Conservation (phyloP, 345 rosid genomes). For the Lagerstroemia speciosa region DNA sequence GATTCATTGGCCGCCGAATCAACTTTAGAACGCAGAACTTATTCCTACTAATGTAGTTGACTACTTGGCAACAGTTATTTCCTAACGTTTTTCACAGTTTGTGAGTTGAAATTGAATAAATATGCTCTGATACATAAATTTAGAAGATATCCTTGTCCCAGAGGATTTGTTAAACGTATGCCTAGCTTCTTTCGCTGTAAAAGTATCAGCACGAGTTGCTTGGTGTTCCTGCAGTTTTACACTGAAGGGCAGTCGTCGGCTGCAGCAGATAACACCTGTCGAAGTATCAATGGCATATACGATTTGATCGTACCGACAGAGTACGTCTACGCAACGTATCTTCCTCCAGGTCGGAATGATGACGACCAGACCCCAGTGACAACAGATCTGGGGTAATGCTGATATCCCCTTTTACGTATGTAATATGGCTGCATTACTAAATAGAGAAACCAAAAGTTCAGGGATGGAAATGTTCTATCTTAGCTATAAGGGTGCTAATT, state of each 20-base stretch:
- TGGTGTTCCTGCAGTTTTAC: slow-evolving; percentile 1
- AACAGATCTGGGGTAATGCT: slow-evolving; percentile 8
- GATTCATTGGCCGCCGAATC: too few species aligned
- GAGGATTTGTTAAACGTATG: too few species aligned
- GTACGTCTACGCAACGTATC: neutral
- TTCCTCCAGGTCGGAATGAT: neutral
- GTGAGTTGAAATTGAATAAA: too few species aligned
- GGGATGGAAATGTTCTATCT: neutral
- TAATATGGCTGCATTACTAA: too few species aligned
- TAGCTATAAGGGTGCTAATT: neutral
- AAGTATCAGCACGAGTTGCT: neutral
- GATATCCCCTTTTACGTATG: neutral
- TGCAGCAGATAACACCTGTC: neutral
- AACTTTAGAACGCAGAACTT: too few species aligned
- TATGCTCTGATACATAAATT: too few species aligned
- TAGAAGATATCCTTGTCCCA: too few species aligned
- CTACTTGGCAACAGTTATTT: too few species aligned
- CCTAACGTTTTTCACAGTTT: too few species aligned
- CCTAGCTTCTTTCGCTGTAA: too few species aligned
- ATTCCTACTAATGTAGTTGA: too few species aligned
- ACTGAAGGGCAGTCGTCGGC: neutral
- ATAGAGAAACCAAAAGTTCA: neutral
- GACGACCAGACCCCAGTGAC: neutral
- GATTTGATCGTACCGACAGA: neutral
- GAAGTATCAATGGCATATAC: neutral